These are phyloP conservation scores for Candida ponderosae DNA, from an alignment of 805 yeast genomes.

Conservation along the genomic window DNA sequence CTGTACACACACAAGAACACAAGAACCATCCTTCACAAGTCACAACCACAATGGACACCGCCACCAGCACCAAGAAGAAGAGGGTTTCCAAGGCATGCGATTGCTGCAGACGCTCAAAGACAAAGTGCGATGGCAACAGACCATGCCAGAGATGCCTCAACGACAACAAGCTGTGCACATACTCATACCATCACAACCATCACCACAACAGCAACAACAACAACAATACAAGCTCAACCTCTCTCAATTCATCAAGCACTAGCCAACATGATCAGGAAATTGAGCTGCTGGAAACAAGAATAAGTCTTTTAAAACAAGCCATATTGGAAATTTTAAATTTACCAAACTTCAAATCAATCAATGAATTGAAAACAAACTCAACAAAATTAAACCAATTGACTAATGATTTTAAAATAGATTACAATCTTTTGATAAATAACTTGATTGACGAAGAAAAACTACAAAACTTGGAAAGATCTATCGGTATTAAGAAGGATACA, in stretches of 20 bases:
- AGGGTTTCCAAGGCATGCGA: slow-evolving; percentile 62
- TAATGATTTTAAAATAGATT: neutral
- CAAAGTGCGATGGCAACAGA: slow-evolving; percentile 55
- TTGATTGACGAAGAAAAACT: neutral
- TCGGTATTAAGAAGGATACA: neutral
- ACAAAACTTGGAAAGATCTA: neutral
- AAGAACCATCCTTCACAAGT: too few species aligned
- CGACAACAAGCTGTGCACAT: slow-evolving; percentile 53
- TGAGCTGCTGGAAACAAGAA: slow-evolving; percentile 52
- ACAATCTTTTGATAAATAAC: too few species aligned
- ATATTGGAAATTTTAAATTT: neutral
- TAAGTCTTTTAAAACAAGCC: slow-evolving; percentile 38
- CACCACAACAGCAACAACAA: slow-evolving; percentile 46
- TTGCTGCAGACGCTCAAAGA: slow-evolving; percentile 52
- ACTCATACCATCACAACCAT: slow-evolving; percentile 48
- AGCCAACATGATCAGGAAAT: slow-evolving; percentile 17
- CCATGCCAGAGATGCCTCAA: slow-evolving; percentile 50
- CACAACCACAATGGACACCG: too few species aligned
- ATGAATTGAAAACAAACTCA: neutral
- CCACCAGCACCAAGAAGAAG: slow-evolving; percentile 15
- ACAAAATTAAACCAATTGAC: neutral
- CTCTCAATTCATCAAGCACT: too few species aligned
- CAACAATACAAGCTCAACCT: slow-evolving; percentile 45
- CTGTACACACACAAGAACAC: too few species aligned
- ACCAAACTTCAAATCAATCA: neutral